Conservation (phyloP, 2,329 filamentous ascomycete species). For the Diplocarpon mali region DNA sequence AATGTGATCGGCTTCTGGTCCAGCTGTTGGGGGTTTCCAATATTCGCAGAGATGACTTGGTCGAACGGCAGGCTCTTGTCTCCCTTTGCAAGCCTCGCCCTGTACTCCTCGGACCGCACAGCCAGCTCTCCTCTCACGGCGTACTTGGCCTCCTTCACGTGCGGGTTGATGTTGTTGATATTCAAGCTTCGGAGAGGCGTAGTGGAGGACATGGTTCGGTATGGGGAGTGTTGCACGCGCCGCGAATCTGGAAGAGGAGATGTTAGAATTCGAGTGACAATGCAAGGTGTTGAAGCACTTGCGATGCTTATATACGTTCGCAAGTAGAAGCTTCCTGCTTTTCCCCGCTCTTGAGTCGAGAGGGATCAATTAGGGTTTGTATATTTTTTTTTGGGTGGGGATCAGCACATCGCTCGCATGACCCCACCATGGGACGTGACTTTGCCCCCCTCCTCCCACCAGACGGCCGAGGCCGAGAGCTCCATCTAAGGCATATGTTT, state of each 20-base stretch:
- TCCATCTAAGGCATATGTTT: too few relatives aligned
- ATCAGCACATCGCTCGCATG: too few relatives aligned
- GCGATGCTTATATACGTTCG: too few relatives aligned
- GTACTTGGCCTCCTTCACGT: constrained; percentile 82
- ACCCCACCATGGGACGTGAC: too few relatives aligned
- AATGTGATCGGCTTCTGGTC: constrained; percentile 99
- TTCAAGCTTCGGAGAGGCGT: constrained; percentile 44
- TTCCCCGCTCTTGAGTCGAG: too few relatives aligned
- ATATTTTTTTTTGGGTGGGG: too few relatives aligned
- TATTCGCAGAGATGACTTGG: constrained; percentile 91
- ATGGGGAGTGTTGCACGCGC: background rate
- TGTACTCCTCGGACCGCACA: constrained; percentile 84
- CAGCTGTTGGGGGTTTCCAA: constrained; percentile 96
- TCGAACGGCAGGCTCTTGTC: constrained; percentile 61
- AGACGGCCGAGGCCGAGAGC: too few relatives aligned
- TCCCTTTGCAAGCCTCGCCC: constrained; percentile 56
- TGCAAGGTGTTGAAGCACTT: too few relatives aligned
- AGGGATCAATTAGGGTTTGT: too few relatives aligned
- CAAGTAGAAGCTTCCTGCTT: too few relatives aligned
- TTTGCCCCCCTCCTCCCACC: too few relatives aligned
- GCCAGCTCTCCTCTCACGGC: constrained; percentile 94
- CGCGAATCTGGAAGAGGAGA: background rate
- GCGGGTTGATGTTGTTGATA: constrained; percentile 83
- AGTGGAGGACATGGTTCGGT: constrained; percentile 28
- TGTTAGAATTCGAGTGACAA: background rate